Base-by-base conservation (phyloP, 2,329 filamentous ascomycete genomes). In the Fusarium bactridioides region DNA sequence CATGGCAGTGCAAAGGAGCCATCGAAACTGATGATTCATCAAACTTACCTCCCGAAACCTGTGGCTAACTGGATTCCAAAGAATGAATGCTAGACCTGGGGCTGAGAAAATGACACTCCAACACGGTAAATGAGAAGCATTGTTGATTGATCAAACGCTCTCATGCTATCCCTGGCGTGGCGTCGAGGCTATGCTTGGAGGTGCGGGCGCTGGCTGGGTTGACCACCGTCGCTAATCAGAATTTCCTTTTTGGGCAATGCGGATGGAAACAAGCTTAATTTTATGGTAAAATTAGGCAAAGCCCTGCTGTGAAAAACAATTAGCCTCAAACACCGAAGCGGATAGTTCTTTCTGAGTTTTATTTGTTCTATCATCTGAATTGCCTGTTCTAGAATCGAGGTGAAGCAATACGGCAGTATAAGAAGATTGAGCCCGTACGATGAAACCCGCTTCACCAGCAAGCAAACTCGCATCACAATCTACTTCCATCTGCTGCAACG, bases 211-310 rank as follows among this genome's bases (percentile, higher is more conserved):
- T 21, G n/a, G 18, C 13, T 18, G n/a, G 0, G 23, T 56, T 33
- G 29, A 25, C 19, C 18, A 27, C 9, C 15, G 15, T n/a, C 19
- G 29, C n/a, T 58, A 58, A 58, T 58, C 55, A 58, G 4, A n/a
- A 58, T 58, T 58, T 27, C 55, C 55, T 8, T 1, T 58, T 58
- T 29, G 2, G 55, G 55, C 7, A 58, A 35, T n/a, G 23, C 23
- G 31, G 15, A 50, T 50, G 15, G 19, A 23, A 58, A 47, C 55
- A 50, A 58, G 41, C 55, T 35, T 50, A 58, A 58, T 57, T 57
- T 54, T 57, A 48, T 7, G n/a, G 53, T 44, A 31, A 31, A 23
- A 23, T 44, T 44, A 44, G 7, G 21, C 25, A 56, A 56, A 43
- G 50, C 4, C 50, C 10, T n/a, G 13, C 23, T 2, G 19, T 40